A percentile compares a stretch with the other conserved stretches of the same genome.
Conservation (phyloP, 139 green algal genomes). For the Volvox reticuliferus region DNA sequence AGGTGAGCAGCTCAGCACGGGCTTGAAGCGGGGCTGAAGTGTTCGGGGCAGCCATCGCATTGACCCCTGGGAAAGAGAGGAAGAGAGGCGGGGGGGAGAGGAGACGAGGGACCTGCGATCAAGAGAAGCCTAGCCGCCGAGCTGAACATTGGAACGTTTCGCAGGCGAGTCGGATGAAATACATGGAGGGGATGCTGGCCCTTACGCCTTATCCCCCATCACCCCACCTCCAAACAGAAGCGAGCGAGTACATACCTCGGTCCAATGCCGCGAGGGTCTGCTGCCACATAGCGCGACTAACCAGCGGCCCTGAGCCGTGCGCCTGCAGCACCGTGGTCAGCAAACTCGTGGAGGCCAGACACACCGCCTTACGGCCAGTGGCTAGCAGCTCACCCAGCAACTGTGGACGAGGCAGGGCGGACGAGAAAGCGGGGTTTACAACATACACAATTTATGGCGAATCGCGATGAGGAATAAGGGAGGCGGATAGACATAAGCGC, state of each 20-base stretch:
- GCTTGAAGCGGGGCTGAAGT: constrained; percentile 72
- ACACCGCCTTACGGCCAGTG: constrained; percentile 44
- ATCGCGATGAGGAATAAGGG: too few relatives aligned
- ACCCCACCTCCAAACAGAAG: background rate
- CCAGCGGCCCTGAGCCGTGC: constrained; percentile 30
- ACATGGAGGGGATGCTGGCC: too few relatives aligned
- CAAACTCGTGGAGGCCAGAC: constrained; percentile 55
- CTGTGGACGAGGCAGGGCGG: constrained; percentile 38
- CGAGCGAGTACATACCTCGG: background rate
- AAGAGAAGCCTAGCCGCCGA: too few relatives aligned
- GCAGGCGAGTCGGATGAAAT: too few relatives aligned
- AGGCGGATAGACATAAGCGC: too few relatives aligned
- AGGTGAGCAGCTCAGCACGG: constrained; percentile 66
- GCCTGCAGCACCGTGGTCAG: constrained; percentile 56
- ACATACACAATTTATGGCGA: too few relatives aligned
- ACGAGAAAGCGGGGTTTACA: too few relatives aligned
- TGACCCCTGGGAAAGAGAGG: constrained; percentile 63
- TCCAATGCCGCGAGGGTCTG: constrained; percentile 35
- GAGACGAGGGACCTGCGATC: background rate
- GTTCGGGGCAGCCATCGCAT: constrained; percentile 66
- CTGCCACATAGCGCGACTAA: constrained; percentile 24
- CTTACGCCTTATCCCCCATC: background rate
- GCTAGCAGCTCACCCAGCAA: constrained; percentile 46
- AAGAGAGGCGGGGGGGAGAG: background rate
- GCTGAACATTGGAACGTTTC: too few relatives aligned